phyloP scores from a whole-genome alignment of 495 filamentous ascomycete species.

The Aspergillus egyptiacus region DNA sequence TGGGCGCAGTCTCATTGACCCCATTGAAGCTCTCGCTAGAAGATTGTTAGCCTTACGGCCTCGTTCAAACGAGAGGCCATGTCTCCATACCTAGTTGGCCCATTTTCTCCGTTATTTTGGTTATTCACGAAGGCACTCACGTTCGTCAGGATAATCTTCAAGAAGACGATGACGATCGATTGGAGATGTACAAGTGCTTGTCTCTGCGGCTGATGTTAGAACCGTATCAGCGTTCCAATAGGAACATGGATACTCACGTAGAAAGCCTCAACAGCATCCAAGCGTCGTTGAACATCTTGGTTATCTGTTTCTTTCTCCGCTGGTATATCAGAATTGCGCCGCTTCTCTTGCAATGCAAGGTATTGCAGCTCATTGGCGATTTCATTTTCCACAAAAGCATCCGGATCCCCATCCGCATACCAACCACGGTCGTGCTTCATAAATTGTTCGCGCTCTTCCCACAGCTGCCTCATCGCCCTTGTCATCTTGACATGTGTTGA shows the following conservation, averaged over 20 bases:
- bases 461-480: constrained; percentile 83
- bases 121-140: constrained; percentile 61
- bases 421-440: constrained; percentile 89
- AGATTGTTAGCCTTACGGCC: constrained; percentile 5
- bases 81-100: constrained; percentile 30
- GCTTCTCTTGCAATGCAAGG: constrained; percentile 21
- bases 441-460: constrained; percentile 87
- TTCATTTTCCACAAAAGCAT: constrained; percentile 40
- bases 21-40: constrained; percentile 28
- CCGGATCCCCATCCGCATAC: constrained; percentile 53
- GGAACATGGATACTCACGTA: constrained; percentile 57
- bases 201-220: constrained; percentile 45
- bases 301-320: constrained; percentile 53
- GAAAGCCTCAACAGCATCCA: constrained; percentile 71
- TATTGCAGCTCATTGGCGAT: constrained; percentile 23
- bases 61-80: neutral
- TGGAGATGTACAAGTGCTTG: constrained; percentile 78
- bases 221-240: neutral
- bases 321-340: constrained; percentile 22
- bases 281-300: constrained; percentile 52
- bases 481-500: constrained; percentile 83
- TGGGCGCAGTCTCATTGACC: constrained; percentile 28
- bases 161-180: constrained; percentile 86
- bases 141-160: constrained; percentile 79
- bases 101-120: constrained; percentile 44